Conservation (phyloP, 768 basidiomycete genomes). For the Boletus vermiculosoides region DNA sequence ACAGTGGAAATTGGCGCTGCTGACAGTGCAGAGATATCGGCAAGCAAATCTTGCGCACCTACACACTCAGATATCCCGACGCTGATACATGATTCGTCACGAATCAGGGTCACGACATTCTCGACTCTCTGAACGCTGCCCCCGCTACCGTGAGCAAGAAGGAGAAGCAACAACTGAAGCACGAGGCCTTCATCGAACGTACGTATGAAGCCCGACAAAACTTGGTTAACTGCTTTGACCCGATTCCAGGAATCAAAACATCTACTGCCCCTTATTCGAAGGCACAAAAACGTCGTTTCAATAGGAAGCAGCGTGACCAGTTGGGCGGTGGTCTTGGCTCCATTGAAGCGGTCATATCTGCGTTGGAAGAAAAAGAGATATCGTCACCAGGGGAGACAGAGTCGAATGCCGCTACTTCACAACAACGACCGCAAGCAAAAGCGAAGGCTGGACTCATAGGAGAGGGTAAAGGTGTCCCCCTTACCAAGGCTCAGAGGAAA, state of each 20-base stretch:
- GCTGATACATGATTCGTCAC: background rate
- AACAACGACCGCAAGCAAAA: conserved; percentile 14
- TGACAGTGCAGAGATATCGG: conserved; percentile 37
- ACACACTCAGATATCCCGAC: background rate
- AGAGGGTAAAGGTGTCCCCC: conserved; percentile 55
- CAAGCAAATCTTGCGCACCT: conserved; percentile 23
- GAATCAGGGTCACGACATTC: conserved; percentile 45
- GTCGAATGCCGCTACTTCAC: conserved; percentile 18
- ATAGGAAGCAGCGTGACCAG: conserved; percentile 66
- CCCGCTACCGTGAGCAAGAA: conserved; percentile 52
- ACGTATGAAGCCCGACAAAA: conserved; percentile 11
- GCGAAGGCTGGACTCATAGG: conserved; percentile 59
- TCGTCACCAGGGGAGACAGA: conserved; percentile 15
- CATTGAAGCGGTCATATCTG: conserved; percentile 53
- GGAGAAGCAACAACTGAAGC: conserved; percentile 62
- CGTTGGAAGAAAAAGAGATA: conserved; percentile 43
- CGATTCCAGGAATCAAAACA: conserved; percentile 45
- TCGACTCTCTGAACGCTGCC: conserved; percentile 34
- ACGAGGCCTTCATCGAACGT: conserved; percentile 71
- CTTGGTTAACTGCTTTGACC: background rate
- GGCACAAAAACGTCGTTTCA: conserved; percentile 67
- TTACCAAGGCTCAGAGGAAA: conserved; percentile 65
- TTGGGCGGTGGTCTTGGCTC: conserved; percentile 50
- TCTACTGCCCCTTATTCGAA: conserved; percentile 62
- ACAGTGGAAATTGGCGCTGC: conserved; percentile 45